Percentiles rank a stretch among this genome's conserved stretches.
Conservation (phyloP, 768 basidiomycete species). For the Trametes elegans region DNA sequence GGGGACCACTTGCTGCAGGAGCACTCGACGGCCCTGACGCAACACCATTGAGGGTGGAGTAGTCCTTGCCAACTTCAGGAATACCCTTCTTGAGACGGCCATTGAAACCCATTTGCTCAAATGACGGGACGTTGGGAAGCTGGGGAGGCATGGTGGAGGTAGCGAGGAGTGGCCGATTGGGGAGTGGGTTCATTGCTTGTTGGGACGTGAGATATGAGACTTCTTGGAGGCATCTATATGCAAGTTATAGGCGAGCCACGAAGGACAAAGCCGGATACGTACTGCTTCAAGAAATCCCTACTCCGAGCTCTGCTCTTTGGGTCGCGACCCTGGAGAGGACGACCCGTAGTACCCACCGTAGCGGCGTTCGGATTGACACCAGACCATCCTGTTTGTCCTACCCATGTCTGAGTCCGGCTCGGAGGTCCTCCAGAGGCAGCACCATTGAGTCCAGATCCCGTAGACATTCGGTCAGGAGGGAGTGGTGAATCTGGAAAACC, state of each 20-base stretch:
- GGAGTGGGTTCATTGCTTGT: slow-evolving; percentile 95
- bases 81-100: slow-evolving; percentile 80
- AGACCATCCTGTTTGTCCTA: slow-evolving; percentile 38
- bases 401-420: slow-evolving; percentile 58
- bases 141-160: slow-evolving; percentile 63
- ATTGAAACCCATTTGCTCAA: slow-evolving; percentile 72
- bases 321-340: slow-evolving; percentile 79
- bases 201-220: slow-evolving; percentile 96
- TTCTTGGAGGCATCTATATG: slow-evolving; percentile 87
- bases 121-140: slow-evolving; percentile 69
- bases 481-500: slow-evolving; percentile 65
- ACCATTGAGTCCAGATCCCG: slow-evolving; percentile 53
- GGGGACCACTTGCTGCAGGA: slow-evolving; percentile 43
- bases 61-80: slow-evolving; percentile 74
- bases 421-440: slow-evolving; percentile 41
- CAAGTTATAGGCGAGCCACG: background rate
- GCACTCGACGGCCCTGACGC: slow-evolving; percentile 52
- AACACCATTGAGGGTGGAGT: slow-evolving; percentile 60
- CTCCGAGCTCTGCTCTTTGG: slow-evolving; percentile 95
- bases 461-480: slow-evolving; percentile 54
- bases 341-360: slow-evolving; percentile 52
- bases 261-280: slow-evolving; percentile 31
- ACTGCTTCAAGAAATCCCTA: slow-evolving; percentile 97
- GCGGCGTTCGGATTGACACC: slow-evolving; percentile 46
- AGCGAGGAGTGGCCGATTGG: slow-evolving; percentile 75